These are phyloP conservation scores for Sporisorium scitamineum DNA, from an alignment of 1,284 basidiomycete genomes.

Conservation along the genomic window DNA sequence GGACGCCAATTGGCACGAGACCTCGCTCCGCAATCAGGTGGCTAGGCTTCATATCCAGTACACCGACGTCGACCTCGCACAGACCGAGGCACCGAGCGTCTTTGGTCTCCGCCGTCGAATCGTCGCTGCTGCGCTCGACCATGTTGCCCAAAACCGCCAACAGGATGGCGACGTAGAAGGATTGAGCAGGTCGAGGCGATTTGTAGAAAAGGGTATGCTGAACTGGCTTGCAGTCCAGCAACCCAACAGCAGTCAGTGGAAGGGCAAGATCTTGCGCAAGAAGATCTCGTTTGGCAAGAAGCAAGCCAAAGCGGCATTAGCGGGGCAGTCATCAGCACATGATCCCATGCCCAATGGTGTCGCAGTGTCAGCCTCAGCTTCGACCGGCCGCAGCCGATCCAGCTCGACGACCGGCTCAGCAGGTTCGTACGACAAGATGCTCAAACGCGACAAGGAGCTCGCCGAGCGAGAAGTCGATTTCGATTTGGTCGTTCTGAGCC, in stretches of 20 bases:
- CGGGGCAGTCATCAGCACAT: slow-evolving; percentile 5
- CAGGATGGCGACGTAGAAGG: neutral
- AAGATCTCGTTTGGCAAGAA: slow-evolving; percentile 39
- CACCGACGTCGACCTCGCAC: slow-evolving; percentile 25
- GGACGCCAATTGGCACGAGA: slow-evolving; percentile 40
- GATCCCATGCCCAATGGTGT: slow-evolving; percentile 27
- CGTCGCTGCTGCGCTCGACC: slow-evolving; percentile 39
- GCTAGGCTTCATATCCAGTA: slow-evolving; percentile 35
- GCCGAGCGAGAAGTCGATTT: slow-evolving; percentile 39
- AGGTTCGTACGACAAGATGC: slow-evolving; percentile 35
- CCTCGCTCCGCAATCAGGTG: slow-evolving; percentile 38
- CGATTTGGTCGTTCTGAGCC: slow-evolving; percentile 41
- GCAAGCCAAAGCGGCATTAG: slow-evolving; percentile 14
- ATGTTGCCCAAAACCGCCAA: slow-evolving; percentile 4
- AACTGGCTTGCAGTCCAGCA: slow-evolving; percentile 20
- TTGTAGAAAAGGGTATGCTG: slow-evolving; percentile 18
- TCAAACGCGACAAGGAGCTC: slow-evolving; percentile 38
- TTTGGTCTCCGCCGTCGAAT: slow-evolving; percentile 44
- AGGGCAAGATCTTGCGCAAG: slow-evolving; percentile 36
- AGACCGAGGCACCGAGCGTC: slow-evolving; percentile 38
- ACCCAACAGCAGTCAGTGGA: slow-evolving; percentile 21
- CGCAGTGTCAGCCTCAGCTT: too few relatives aligned
- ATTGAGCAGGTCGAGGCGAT: neutral
- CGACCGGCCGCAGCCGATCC: slow-evolving; percentile 1
- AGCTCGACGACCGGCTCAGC: slow-evolving; percentile 5